These are phyloP conservation scores for Quercus ilex DNA, from an alignment of 306 rosid genomes.

Conservation along the genomic window DNA sequence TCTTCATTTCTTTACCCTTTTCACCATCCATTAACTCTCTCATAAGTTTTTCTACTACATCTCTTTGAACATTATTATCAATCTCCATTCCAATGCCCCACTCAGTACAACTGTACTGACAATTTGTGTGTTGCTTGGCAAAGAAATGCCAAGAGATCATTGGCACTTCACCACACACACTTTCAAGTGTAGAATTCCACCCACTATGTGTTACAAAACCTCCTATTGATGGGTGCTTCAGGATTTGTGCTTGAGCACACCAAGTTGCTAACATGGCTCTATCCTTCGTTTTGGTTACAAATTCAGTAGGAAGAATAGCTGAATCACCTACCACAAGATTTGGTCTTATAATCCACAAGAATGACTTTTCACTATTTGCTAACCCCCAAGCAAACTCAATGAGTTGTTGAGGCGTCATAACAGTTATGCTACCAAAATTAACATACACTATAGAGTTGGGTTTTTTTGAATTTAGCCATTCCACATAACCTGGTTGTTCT, in stretches of 20 bases:
- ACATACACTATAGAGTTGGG: constrained; percentile 34
- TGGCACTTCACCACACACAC: too few relatives aligned
- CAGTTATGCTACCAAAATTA: constrained; percentile 39
- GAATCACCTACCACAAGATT: too few relatives aligned
- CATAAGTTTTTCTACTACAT: constrained; percentile 37
- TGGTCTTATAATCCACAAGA: constrained; percentile 33
- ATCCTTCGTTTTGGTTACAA: constrained; percentile 25
- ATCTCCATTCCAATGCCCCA: constrained; percentile 46
- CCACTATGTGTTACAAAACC: constrained; percentile 38
- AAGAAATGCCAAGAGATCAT: neutral
- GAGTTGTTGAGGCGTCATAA: constrained; percentile 31
- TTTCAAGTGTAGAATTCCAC: too few relatives aligned
- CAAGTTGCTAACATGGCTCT: constrained; percentile 36
- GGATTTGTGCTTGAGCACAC: constrained; percentile 54
- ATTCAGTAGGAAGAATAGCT: neutral
- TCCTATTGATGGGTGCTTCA: constrained; percentile 37
- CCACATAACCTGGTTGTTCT: constrained; percentile 37
- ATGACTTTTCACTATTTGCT: constrained; percentile 29
- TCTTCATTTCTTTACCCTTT: constrained; percentile 38
- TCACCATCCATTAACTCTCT: constrained; percentile 36
- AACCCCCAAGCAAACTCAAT: constrained; percentile 52
- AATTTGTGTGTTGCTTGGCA: constrained; percentile 28
- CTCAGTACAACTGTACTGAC: constrained; percentile 29
- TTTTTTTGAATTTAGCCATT: constrained; percentile 44
- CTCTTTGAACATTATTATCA: constrained; percentile 34